Evolutionary conservation across 2,329 filamentous ascomycete species (phyloP).

Genomic region (Aspergillus sojae): DNA sequence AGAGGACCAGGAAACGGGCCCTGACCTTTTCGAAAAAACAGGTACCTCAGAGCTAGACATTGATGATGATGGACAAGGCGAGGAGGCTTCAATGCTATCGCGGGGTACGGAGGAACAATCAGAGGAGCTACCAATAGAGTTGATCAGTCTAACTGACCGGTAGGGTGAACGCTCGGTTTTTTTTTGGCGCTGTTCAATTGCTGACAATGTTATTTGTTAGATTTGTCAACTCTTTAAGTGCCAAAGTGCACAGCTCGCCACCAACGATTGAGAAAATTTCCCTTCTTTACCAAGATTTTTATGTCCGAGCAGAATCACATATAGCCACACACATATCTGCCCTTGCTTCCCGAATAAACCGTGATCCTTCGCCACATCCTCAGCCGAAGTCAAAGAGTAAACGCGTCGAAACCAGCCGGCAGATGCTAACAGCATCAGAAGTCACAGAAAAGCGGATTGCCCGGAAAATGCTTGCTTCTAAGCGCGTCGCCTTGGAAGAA

Average conservation of each 20-base stretch:
- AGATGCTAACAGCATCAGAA: constrained; percentile 90
- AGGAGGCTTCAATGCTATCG: constrained; percentile 38
- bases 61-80: constrained; percentile 33
- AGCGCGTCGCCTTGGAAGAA: constrained; percentile 78
- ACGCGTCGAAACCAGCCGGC: constrained; percentile 58
- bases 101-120: constrained; percentile 64
- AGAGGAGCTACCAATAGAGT: constrained; percentile 90
- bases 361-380: constrained; percentile 64
- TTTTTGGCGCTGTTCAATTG: not conserved
- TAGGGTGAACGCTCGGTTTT: constrained; percentile 41
- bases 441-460: constrained; percentile 78
- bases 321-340: constrained; percentile 85
- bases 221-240: constrained; percentile 86
- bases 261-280: constrained; percentile 81
- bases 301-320: constrained; percentile 75
- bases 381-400: constrained; percentile 57
- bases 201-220: constrained; percentile 48
- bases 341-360: constrained; percentile 72
- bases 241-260: constrained; percentile 82
- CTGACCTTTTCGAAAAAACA: constrained; percentile 51
- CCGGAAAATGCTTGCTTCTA: constrained; percentile 75
- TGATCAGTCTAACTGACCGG: constrained; percentile 88
- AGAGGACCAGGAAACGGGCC: constrained; percentile 28
- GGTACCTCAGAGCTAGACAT: constrained; percentile 35
- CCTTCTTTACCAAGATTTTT: constrained; percentile 93